Base-by-base conservation (phyloP, 352 stramenopile genomes). In the Saprolegnia diclina region DNA sequence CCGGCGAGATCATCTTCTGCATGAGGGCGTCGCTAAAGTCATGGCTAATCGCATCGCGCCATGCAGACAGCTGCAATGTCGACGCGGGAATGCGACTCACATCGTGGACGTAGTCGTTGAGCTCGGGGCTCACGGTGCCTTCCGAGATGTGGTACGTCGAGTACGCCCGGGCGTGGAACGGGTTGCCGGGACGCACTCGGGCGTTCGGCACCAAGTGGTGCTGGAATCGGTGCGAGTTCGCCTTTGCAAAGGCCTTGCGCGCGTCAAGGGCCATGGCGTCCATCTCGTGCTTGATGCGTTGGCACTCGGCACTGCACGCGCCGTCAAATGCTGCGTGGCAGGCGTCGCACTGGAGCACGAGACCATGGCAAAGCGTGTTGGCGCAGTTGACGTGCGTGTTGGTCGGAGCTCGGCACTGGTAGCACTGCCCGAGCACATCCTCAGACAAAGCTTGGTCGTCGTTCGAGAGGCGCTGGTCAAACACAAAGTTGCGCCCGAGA, bases 401-500 rank as follows among this genome's bases (percentile, higher is more conserved):
- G 72, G 77, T 85, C 16, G 81, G 78, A 42, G 75, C 74, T 4
- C 80, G 81, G 11, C 83, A 89, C 61, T 85, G 79, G 38, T 83
- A 89, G 38, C 83, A 91, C 29, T 71, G 59, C 54, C 79, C 81
- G 61, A 91, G 67, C n/a, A 91, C 74, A 32, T 91, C 81, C 10
- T 67, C 56, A 14, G 83, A 89, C 72, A 89, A 77, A 29, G 53
- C 24, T 40, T 70, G 64, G 53, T 69, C 53, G 48, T 21, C 4
- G 37, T 69, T 69, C 6, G 63, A 69, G 18, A 69, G 37, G 1
- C 83, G 83, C 71, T 91, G 83, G 70, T 91, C 83, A 62, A 89
- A 91, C 68, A 91, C 83, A 67, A 89, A 91, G 71, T 88, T 89
- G 65, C 85, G 87, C 24, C 81, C 82, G 50, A 79, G 81, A 67